Evolutionary conservation across 495 filamentous ascomycete species (phyloP), one percentile per base, ranked within the genome.

Genomic region (Talaromyces borbonicus): DNA sequence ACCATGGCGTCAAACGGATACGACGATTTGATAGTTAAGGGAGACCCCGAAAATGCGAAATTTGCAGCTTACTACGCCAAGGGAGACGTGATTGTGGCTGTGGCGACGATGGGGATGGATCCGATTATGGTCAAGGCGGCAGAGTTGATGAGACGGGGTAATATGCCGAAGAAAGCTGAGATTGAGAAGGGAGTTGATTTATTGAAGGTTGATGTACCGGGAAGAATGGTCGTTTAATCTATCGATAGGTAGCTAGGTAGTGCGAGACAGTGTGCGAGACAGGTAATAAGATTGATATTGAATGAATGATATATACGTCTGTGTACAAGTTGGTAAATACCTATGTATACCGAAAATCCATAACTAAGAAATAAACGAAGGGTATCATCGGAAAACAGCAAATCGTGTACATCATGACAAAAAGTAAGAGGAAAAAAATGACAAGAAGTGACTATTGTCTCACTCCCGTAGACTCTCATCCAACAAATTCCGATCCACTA

Each of bases 61-160:
- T 98, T 92, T 56, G 81, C 80, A 8, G 92, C 88, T 1, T 98
- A 82, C 62, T 98, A 95, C 56, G 78, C 74, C 14, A 84, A 86
- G 54, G 93, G 86, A 0, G 85, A 95, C 32, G 83, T 76, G 0
- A 81, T 96, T n/a, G 84, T 95, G 18, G 93, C 92, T 3, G 85
- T 96, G 53, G 88, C 88, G 0, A 87, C 75, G 47, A 95, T 95
- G 88, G 79, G 79, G 49, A 79, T 81, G 66, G 92, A 98, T 66
- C 92, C 92, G 1, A 72, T 85, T 47, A 90, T 95, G 84, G 62
- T 62, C 1, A 83, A 95, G 69, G 74, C 72, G 38, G 83, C 83
- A 14, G 90, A 94, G 69, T 66, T 95, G 66, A 93, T 98, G 88
- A 68, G 80, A 54, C 70, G 81, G 49, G 76, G 75, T 23, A 80